Evolutionary conservation across 805 yeast species (phyloP).

Genomic region (Yamadazyma sp.): DNA sequence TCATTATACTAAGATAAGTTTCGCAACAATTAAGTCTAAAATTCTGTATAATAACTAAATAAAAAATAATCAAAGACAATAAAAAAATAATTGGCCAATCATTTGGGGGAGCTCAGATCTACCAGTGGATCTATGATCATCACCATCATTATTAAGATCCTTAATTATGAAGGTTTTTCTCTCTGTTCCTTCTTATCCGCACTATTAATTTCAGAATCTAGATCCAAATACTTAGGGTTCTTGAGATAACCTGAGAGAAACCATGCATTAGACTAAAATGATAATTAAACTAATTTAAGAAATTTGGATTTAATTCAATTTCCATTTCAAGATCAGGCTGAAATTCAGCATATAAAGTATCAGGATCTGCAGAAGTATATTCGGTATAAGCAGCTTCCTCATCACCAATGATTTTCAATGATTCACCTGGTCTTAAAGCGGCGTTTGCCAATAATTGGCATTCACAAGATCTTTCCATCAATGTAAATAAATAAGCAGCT

Average conservation of each 20-base stretch:
- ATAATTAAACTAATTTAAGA: constrained; percentile 2
- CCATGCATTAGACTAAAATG: background rate
- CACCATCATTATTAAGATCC: background rate
- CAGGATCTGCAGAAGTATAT: constrained; percentile 59
- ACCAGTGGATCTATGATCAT: background rate
- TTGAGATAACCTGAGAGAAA: background rate
- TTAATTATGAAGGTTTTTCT: too few species aligned
- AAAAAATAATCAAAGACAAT: too few species aligned
- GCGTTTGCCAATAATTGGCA: constrained; percentile 34
- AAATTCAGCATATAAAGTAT: constrained; percentile 63
- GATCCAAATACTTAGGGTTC: background rate
- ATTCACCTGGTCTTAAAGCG: constrained; percentile 33
- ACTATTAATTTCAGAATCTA: background rate
- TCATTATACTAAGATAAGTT: too few species aligned
- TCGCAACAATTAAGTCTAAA: too few species aligned
- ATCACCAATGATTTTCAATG: constrained; percentile 46
- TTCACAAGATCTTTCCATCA: constrained; percentile 31
- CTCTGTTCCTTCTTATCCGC: too few species aligned
- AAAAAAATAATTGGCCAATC: too few species aligned
- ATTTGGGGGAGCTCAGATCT: background rate
- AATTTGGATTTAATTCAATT: constrained; percentile 5
- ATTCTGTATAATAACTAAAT: too few species aligned
- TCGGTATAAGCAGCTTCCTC: constrained; percentile 68
- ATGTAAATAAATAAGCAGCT: constrained; percentile 32
- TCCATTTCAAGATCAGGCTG: constrained; percentile 57